A percentile compares a stretch with the other conserved stretches of the same genome.
Evolutionary conservation across 495 filamentous ascomycete genomes (phyloP).

Genomic region (Neurospora sp.): DNA sequence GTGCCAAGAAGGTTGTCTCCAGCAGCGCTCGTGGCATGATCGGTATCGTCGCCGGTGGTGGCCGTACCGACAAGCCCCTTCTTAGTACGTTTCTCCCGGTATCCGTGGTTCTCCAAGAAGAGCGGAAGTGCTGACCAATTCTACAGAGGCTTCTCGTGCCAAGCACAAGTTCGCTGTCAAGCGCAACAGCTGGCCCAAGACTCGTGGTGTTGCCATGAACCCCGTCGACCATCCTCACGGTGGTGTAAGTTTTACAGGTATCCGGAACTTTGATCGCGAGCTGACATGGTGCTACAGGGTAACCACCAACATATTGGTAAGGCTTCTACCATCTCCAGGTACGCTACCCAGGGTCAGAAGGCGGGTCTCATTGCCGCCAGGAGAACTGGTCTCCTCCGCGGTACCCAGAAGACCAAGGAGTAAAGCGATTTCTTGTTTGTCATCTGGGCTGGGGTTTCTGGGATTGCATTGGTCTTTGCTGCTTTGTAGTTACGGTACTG

Average conservation of each 20-base stretch:
- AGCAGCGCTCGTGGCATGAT: conserved; percentile 93
- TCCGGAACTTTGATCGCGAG: not conserved
- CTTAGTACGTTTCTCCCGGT: conserved; percentile 50
- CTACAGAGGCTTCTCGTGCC: conserved; percentile 83
- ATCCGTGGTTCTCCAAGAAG: not conserved
- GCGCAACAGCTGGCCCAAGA: conserved; percentile 99
- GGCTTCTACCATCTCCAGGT: conserved; percentile 97
- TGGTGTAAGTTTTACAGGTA: conserved; percentile 38
- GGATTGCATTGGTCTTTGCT: conserved; percentile 45
- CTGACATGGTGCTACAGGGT: conserved; percentile 52
- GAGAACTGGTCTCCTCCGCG: conserved; percentile 96
- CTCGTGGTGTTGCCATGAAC: conserved; percentile 99
- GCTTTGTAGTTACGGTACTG: conserved; percentile 42
- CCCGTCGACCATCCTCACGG: conserved; percentile 99
- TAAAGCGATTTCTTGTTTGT: conserved; percentile 47
- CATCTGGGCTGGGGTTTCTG: conserved; percentile 45
- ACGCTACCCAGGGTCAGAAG: conserved; percentile 97
- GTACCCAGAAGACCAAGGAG: conserved; percentile 99
- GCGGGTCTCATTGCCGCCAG: conserved; percentile 99
- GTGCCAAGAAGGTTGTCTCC: conserved; percentile 97
- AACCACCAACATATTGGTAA: conserved; percentile 99
- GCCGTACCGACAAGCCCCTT: conserved; percentile 97
- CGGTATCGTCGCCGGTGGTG: conserved; percentile 97
- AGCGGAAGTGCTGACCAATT: conserved; percentile 12
- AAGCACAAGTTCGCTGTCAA: conserved; percentile 99